Evolutionary conservation across 352 stramenopile genomes (phyloP).

Genomic region (Globisporangium emineosum): DNA sequence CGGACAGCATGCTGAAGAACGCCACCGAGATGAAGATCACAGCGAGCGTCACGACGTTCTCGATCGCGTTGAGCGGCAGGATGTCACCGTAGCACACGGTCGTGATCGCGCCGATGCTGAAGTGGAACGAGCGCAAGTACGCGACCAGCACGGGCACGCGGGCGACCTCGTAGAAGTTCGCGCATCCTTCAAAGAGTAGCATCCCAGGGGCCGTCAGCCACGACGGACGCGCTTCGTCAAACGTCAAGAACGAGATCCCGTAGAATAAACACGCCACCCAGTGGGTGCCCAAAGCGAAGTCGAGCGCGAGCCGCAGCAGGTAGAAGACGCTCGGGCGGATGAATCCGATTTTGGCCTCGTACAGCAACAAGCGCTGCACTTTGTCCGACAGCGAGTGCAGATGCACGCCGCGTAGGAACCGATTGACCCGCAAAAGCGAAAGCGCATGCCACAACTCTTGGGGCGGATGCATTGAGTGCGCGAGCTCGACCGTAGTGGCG

Average conservation of each 20-base stretch:
- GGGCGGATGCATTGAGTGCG: slow-evolving; percentile 18
- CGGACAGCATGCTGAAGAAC: slow-evolving; percentile 75
- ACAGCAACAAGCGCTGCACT: slow-evolving; percentile 51
- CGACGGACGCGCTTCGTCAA: slow-evolving; percentile 27
- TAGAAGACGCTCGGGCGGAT: slow-evolving; percentile 27
- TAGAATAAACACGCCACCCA: slow-evolving; percentile 59
- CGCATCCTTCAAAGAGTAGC: slow-evolving; percentile 40
- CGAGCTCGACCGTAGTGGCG: slow-evolving; percentile 14
- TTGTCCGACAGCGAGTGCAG: slow-evolving; percentile 41
- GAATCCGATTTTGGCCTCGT: slow-evolving; percentile 37
- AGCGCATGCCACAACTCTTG: slow-evolving; percentile 45
- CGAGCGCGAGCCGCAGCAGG: slow-evolving; percentile 40
- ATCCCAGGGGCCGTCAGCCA: slow-evolving; percentile 63
- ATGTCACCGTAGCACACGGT: slow-evolving; percentile 77
- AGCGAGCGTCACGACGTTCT: slow-evolving; percentile 46
- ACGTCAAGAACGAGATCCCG: slow-evolving; percentile 48
- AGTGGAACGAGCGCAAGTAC: slow-evolving; percentile 60
- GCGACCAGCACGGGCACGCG: slow-evolving; percentile 30
- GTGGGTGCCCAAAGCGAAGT: slow-evolving; percentile 49
- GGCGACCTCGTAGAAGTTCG: slow-evolving; percentile 26
- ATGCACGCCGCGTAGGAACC: slow-evolving; percentile 49
- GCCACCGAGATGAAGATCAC: slow-evolving; percentile 67
- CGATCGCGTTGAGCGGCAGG: slow-evolving; percentile 51
- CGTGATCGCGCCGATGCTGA: slow-evolving; percentile 74
- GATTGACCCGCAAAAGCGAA: slow-evolving; percentile 44